Conservation (phyloP, 78 protist species). For the Acrasis kona region DNA sequence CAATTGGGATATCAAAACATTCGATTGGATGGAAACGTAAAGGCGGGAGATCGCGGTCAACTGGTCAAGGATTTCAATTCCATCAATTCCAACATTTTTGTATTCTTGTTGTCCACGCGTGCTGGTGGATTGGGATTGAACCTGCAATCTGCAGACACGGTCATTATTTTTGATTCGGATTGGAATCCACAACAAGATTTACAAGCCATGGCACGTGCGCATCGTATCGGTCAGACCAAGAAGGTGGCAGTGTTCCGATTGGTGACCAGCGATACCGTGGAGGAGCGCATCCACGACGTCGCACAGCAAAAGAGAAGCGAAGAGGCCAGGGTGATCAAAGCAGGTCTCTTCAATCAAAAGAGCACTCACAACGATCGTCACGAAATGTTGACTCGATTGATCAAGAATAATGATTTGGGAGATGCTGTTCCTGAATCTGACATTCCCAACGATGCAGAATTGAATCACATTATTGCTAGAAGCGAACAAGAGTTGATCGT, state of each 20-base stretch:
- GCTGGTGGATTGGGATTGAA: conserved; percentile 99
- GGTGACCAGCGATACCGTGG: conserved; percentile 13
- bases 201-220: conserved; percentile 79
- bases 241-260: conserved; percentile 2
- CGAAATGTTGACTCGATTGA: background rate
- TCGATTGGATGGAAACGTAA: conserved; percentile 94
- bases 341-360: conserved; percentile 11
- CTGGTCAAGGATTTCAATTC: conserved; percentile 64
- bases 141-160: conserved; percentile 91
- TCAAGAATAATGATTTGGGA: background rate
- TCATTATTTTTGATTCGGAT: conserved; percentile 93
- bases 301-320: conserved; percentile 5
- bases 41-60: conserved; percentile 64
- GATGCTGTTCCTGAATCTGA: background rate
- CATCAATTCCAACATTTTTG: conserved; percentile 62
- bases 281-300: background rate
- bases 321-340: conserved; percentile 20
- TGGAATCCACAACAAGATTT: conserved; percentile 97
- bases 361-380: background rate
- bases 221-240: conserved; percentile 80
- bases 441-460: conserved; percentile 13
- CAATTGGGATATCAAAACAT: conserved; percentile 56
- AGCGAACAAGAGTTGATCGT: background rate
- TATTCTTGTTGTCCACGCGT: conserved; percentile 86
- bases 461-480: conserved; percentile 8